These are phyloP conservation scores for Leishmania lainsoni DNA, from an alignment of 208 protist species.

Conservation along the genomic window DNA sequence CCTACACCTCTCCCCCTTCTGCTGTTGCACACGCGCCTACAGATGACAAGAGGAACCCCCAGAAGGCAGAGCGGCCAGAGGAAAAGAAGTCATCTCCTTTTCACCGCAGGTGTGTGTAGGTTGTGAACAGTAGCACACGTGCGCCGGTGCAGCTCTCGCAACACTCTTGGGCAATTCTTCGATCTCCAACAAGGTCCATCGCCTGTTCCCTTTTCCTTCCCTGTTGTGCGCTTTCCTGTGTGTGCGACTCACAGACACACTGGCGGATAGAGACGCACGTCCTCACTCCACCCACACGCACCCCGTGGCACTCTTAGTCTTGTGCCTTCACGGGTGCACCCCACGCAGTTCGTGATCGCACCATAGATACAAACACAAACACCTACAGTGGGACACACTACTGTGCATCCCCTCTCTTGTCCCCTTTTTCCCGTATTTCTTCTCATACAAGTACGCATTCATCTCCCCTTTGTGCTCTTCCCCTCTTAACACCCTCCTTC, in stretches of 20 bases:
- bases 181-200: neutral
- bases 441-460: neutral
- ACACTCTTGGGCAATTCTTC: neutral
- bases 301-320: neutral
- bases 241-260: neutral
- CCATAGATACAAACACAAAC: neutral
- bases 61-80: neutral
- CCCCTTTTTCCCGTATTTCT: neutral
- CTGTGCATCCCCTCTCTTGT: neutral
- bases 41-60: neutral
- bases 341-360: neutral
- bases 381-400: neutral
- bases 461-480: constrained; percentile 12
- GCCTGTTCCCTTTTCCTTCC: constrained; percentile 9
- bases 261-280: neutral
- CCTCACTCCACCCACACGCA: neutral
- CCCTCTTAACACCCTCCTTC: neutral
- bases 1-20: neutral
- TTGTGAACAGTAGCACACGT: neutral
- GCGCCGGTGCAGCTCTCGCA: neutral
- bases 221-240: constrained; percentile 8
- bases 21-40: neutral
- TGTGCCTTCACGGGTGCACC: too few species aligned
- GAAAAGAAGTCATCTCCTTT: neutral
- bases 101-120: neutral